Evolutionary conservation across 2,329 filamentous ascomycete species (phyloP).

Genomic region (Blastomyces parvus): DNA sequence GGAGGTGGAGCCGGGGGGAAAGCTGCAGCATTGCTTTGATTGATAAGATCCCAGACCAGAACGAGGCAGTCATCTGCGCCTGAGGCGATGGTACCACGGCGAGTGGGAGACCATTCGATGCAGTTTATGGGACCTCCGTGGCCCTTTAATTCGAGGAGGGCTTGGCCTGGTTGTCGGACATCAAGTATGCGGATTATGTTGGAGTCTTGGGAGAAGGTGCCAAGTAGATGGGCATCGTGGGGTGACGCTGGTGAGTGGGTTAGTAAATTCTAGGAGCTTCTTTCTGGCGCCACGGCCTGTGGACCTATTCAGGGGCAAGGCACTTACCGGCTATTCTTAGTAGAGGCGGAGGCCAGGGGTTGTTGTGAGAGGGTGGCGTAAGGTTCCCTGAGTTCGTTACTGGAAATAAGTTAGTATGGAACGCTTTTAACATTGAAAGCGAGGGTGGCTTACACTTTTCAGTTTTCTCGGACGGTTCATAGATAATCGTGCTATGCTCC

Average conservation of each 20-base stretch:
- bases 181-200: slow-evolving; percentile 90
- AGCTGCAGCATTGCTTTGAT: slow-evolving; percentile 46
- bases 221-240: slow-evolving; percentile 87
- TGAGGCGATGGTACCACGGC: slow-evolving; percentile 79
- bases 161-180: slow-evolving; percentile 90
- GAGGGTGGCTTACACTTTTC: slow-evolving; percentile 45
- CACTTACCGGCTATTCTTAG: slow-evolving; percentile 36
- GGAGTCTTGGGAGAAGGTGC: slow-evolving; percentile 93
- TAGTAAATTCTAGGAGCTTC: slow-evolving; percentile 8
- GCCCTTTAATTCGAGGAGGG: slow-evolving; percentile 82
- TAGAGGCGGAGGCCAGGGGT: slow-evolving; percentile 50
- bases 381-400: slow-evolving; percentile 46
- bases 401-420: slow-evolving; percentile 15
- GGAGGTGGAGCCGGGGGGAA: slow-evolving; percentile 30
- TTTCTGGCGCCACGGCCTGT: not conserved
- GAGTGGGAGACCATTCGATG: slow-evolving; percentile 87
- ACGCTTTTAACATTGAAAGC: slow-evolving; percentile 5
- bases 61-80: slow-evolving; percentile 89
- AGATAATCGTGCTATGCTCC: slow-evolving; percentile 98
- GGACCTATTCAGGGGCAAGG: not conserved
- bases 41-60: slow-evolving; percentile 86
- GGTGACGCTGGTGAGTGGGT: slow-evolving; percentile 56
- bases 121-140: slow-evolving; percentile 80
- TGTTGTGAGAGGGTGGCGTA: slow-evolving; percentile 49
- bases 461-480: slow-evolving; percentile 87